These are phyloP conservation scores for Vinca minor DNA, from an alignment of 257 asterid genomes.

Conservation along the genomic window DNA sequence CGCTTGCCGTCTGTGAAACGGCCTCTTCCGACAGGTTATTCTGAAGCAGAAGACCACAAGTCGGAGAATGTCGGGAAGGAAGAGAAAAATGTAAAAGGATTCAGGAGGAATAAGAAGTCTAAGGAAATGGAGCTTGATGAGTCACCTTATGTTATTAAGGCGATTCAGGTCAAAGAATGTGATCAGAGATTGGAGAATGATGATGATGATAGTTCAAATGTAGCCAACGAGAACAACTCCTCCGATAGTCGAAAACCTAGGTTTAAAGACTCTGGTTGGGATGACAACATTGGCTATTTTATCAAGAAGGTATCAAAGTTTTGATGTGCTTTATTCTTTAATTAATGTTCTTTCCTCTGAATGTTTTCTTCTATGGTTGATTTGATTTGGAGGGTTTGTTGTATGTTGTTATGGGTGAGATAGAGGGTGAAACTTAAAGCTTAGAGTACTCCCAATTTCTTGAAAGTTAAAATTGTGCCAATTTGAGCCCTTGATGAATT, in stretches of 20 bases:
- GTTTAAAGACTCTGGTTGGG: constrained; percentile 37
- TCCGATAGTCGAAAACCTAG: constrained; percentile 24
- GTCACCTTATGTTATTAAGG: constrained; percentile 38
- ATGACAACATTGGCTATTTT: constrained; percentile 53
- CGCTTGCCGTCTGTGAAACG: constrained; percentile 66
- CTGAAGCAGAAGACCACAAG: constrained; percentile 23
- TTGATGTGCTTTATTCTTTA: background rate
- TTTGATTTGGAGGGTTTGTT: background rate
- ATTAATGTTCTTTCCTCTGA: background rate
- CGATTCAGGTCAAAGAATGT: constrained; percentile 20
- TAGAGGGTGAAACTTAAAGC: background rate
- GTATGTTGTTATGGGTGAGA: background rate
- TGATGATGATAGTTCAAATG: constrained; percentile 23
- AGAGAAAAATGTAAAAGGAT: constrained; percentile 20
- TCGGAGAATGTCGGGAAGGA: constrained; percentile 9
- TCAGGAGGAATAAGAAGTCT: constrained; percentile 29
- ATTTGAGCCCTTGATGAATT: background rate
- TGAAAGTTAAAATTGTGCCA: background rate
- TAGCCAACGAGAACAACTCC: constrained; percentile 21
- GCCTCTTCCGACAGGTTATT: constrained; percentile 35
- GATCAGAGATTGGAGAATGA: constrained; percentile 21
- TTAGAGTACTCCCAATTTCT: background rate
- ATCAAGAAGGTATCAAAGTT: constrained; percentile 39
- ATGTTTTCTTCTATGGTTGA: background rate
- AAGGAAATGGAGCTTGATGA: constrained; percentile 35